Conservation (phyloP, 352 stramenopile genomes). For the Globisporangium abappressorium region DNA sequence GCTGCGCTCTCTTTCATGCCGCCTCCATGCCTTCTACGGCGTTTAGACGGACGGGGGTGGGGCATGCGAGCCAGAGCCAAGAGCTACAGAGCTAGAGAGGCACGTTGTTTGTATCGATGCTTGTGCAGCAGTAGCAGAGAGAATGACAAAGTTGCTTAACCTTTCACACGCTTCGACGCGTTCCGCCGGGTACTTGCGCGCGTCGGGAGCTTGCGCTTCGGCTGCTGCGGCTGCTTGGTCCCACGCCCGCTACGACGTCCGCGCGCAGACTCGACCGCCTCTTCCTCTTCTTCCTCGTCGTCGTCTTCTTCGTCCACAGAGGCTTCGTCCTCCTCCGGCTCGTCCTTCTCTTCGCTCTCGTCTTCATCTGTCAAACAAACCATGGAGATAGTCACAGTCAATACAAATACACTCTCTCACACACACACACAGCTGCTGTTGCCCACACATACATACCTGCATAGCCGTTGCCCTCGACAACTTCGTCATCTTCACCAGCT, state of each 20-base stretch:
- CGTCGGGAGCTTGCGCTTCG: conserved; percentile 19
- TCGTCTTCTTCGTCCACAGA: conserved; percentile 30
- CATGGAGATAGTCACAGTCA: conserved; percentile 3
- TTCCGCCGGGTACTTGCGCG: conserved; percentile 25
- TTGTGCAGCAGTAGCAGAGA: not conserved
- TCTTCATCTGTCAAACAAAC: conserved; percentile 18
- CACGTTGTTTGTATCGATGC: not conserved
- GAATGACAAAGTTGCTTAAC: conserved; percentile 32
- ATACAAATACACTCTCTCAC: not conserved
- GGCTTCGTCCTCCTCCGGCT: conserved; percentile 21
- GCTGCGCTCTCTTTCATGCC: not conserved
- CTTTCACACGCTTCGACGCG: conserved; percentile 55
- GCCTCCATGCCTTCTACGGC: conserved; percentile 4
- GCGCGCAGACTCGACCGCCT: conserved; percentile 24
- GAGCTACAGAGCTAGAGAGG: conserved; percentile 6
- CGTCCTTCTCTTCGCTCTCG: conserved; percentile 38
- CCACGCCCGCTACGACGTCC: conserved; percentile 25
- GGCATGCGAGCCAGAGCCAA: not conserved
- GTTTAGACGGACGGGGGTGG: not conserved
- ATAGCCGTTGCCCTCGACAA: conserved; percentile 9
- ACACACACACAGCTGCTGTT: not conserved
- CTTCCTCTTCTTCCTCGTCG: conserved; percentile 26
- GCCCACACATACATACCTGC: conserved; percentile 9
- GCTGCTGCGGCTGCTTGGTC: conserved; percentile 18
- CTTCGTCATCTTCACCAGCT: conserved; percentile 14